phyloP scores from a whole-genome alignment of 805 yeast genomes.

The Kuraishia ogatae region DNA sequence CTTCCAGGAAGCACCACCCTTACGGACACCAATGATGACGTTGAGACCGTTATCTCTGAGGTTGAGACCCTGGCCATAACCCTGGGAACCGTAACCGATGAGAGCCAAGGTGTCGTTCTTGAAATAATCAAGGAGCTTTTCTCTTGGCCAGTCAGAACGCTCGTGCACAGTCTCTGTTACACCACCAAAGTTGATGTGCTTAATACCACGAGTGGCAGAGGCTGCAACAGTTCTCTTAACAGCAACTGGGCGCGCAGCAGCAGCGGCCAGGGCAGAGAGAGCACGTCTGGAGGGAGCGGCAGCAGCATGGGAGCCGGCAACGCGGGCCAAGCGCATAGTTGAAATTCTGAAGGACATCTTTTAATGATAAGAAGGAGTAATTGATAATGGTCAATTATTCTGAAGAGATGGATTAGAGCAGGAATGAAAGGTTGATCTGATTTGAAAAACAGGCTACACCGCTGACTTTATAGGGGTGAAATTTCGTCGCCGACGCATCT shows the following conservation, averaged over 20 bases:
- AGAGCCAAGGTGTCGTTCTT: slow-evolving; percentile 96
- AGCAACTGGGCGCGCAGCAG: slow-evolving; percentile 33
- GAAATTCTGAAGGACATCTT: slow-evolving; percentile 31
- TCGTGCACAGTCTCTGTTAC: slow-evolving; percentile 92
- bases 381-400: background rate
- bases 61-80: slow-evolving; percentile 99
- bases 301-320: slow-evolving; percentile 30
- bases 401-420: background rate
- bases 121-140: slow-evolving; percentile 92
- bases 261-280: slow-evolving; percentile 37
- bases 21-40: slow-evolving; percentile 97
- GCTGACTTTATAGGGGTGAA: background rate
- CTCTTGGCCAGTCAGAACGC: slow-evolving; percentile 99
- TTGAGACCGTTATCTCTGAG: slow-evolving; percentile 98
- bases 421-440: background rate
- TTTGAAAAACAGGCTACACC: background rate
- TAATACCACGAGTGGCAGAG: slow-evolving; percentile 78
- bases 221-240: slow-evolving; percentile 23
- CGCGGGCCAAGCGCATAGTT: slow-evolving; percentile 39
- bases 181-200: slow-evolving; percentile 96
- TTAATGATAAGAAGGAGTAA: background rate
- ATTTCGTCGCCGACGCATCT: background rate
- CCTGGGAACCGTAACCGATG: slow-evolving; percentile 99
- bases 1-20: slow-evolving; percentile 99
- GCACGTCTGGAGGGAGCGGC: slow-evolving; percentile 50